Base-by-base conservation (phyloP, 2,329 filamentous ascomycete species). In the Fusarium sp. region DNA sequence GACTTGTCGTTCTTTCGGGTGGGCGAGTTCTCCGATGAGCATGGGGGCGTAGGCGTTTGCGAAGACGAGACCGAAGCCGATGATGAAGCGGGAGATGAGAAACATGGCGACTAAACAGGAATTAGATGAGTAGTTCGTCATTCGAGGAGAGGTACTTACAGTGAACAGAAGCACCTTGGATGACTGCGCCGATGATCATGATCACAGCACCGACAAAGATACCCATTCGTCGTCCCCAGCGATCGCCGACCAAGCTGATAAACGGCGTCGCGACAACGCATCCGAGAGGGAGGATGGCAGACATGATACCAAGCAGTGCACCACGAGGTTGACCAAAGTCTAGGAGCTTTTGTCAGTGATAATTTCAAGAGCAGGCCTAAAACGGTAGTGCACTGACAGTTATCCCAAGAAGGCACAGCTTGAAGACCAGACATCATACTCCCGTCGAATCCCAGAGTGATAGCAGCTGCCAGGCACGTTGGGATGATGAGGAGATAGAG, bases 11-110 rank as follows among this genome's bases (percentile, higher is more conserved):
- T 88, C 85, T 68, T 86, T 87, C 2, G 86, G 86, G 70, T 88
- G 84, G 3, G 83, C 85, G 10, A 89, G 78, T 68, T 89, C 87
- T 61, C 85, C 86, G n/a, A 89, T 84, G 59, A 88, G 76, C n/a
- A 84, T 80, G 3, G 86, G 86, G 0, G 84, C 85, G 10, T 83
- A 84, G 31, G 86, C 84, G 67, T 87, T 88, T 46, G 82, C 84
- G 67, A 86, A 86, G 0, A 84, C 82, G 39, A 88, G 84, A 16
- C 86, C 86, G 29, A 87, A 85, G n/a, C 86, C 87, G 27, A 88
- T 82, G 15, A 88, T 74, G 66, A 86, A 84, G 66, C 87, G 83
- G 19, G 86, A 83, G 29, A 86, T 80, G 42, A 88, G 82, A 60
- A 87, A 89, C 86, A 88, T 88, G 39, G 79, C 86, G 56, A 89